phyloP scores from a whole-genome alignment of 768 basidiomycete species.

The Polyporus arcularius region DNA sequence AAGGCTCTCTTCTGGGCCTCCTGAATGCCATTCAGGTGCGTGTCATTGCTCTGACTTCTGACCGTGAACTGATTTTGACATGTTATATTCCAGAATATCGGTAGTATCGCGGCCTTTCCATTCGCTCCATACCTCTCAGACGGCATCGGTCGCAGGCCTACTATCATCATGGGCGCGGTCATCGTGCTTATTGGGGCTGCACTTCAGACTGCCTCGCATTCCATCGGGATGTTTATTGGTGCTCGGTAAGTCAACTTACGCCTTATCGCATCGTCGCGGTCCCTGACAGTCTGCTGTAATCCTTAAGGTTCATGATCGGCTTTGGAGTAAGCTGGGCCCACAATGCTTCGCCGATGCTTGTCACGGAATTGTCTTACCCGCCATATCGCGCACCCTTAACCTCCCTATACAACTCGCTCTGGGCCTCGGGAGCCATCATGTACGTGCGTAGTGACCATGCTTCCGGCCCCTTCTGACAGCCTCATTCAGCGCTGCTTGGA shows the following conservation, averaged over 20 bases:
- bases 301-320: slow-evolving; percentile 62
- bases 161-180: slow-evolving; percentile 66
- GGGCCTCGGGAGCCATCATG: slow-evolving; percentile 84
- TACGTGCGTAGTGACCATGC: slow-evolving; percentile 32
- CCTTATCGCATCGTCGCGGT: not conserved
- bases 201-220: slow-evolving; percentile 68
- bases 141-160: slow-evolving; percentile 63
- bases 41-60: not conserved
- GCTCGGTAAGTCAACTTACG: slow-evolving; percentile 51
- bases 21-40: slow-evolving; percentile 74
- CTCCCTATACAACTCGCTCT: slow-evolving; percentile 79
- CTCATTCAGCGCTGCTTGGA: slow-evolving; percentile 62
- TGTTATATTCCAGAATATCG: slow-evolving; percentile 58
- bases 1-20: slow-evolving; percentile 59
- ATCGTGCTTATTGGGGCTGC: slow-evolving; percentile 72
- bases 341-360: slow-evolving; percentile 80
- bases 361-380: slow-evolving; percentile 86
- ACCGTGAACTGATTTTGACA: not conserved
- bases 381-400: slow-evolving; percentile 79
- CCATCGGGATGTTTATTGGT: slow-evolving; percentile 78
- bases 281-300: slow-evolving; percentile 1
- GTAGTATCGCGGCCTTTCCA: slow-evolving; percentile 65
- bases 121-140: slow-evolving; percentile 75
- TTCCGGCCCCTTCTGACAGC: not conserved
- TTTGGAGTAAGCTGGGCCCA: slow-evolving; percentile 75